Percentiles rank a stretch among this genome's conserved stretches.
Conservation (phyloP, 805 yeast species). For the Jamesozyma piceae region DNA sequence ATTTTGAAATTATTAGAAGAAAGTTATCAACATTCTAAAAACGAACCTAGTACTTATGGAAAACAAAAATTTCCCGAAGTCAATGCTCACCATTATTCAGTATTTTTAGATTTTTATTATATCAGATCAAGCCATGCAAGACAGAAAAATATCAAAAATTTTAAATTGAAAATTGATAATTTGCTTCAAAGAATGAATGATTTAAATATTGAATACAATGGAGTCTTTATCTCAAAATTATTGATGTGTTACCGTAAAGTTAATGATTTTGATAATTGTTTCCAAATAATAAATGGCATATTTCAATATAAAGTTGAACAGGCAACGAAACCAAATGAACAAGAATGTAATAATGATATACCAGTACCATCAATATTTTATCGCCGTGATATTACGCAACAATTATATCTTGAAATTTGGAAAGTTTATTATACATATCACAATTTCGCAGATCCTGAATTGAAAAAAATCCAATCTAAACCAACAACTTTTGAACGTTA, state of each 20-base stretch:
- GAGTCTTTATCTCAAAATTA: slow-evolving; percentile 33
- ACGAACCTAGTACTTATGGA: slow-evolving; percentile 3
- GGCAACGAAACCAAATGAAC: slow-evolving; percentile 13
- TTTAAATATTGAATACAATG: slow-evolving; percentile 26
- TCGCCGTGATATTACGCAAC: slow-evolving; percentile 12
- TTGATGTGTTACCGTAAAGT: slow-evolving; percentile 27
- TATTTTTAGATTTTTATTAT: slow-evolving; percentile 31
- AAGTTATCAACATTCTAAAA: slow-evolving; percentile 2
- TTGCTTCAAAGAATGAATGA: slow-evolving; percentile 19
- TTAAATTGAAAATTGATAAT: neutral
- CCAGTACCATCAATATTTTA: slow-evolving; percentile 5
- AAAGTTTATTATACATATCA: slow-evolving; percentile 16
- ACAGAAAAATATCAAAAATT: slow-evolving; percentile 13
- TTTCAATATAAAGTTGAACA: slow-evolving; percentile 13
- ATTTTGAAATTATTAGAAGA: slow-evolving; percentile 30
- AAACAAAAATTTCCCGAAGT: slow-evolving; percentile 31
- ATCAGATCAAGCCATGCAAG: slow-evolving; percentile 2
- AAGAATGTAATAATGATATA: slow-evolving; percentile 4
- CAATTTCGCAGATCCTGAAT: slow-evolving; percentile 3
- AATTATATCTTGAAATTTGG: slow-evolving; percentile 30
- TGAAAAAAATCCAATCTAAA: neutral
- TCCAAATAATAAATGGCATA: slow-evolving; percentile 29
- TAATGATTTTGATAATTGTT: slow-evolving; percentile 26
- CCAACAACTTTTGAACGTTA: neutral
- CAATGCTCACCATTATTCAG: slow-evolving; percentile 35